Evolutionary conservation across 805 yeast genomes (phyloP).

Genomic region (Ogataea degrootiae): DNA sequence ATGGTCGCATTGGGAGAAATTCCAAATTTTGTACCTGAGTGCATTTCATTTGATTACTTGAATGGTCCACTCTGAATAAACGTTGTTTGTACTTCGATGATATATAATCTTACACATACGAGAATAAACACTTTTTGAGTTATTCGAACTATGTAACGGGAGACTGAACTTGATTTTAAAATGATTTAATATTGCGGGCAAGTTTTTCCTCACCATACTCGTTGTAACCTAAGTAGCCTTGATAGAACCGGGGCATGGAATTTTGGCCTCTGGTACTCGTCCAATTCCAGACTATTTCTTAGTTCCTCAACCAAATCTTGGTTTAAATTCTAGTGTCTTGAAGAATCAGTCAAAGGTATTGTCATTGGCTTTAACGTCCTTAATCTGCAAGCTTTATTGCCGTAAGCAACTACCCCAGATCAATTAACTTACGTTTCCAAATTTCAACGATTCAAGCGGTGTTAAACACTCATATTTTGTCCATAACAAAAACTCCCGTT

Average conservation of each 20-base stretch:
- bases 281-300: conserved; percentile 32
- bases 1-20: too few relatives aligned
- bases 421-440: conserved; percentile 32
- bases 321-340: conserved; percentile 39
- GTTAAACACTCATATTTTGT: conserved; percentile 2
- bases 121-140: not conserved
- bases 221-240: conserved; percentile 12
- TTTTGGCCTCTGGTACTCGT: conserved; percentile 34
- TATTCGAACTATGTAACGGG: conserved; percentile 2
- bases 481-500: conserved; percentile 1
- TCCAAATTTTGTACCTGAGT: too few relatives aligned
- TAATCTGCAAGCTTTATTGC: conserved; percentile 20
- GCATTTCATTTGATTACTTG: too few relatives aligned
- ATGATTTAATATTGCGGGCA: conserved; percentile 6
- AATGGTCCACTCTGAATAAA: too few relatives aligned
- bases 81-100: too few relatives aligned
- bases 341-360: conserved; percentile 40
- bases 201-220: conserved; percentile 12
- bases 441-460: conserved; percentile 21
- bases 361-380: conserved; percentile 27
- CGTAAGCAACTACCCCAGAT: conserved; percentile 21
- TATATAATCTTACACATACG: too few relatives aligned
- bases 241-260: conserved; percentile 32
- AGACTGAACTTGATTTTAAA: conserved; percentile 7
- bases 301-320: conserved; percentile 39